These are phyloP conservation scores for Fraxinus ornus DNA, from an alignment of 305 asterid species.

Conservation along the genomic window DNA sequence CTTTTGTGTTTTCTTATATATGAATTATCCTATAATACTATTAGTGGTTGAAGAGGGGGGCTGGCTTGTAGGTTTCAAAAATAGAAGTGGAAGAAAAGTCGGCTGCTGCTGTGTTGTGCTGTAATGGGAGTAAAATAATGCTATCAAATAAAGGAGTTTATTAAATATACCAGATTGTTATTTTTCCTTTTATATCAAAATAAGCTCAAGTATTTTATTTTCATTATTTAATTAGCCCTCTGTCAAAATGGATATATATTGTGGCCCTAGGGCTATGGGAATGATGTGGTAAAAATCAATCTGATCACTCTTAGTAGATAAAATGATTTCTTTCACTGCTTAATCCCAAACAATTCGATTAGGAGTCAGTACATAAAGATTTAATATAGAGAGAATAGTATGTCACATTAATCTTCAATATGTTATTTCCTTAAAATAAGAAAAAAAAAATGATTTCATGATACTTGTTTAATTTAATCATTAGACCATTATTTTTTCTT, in stretches of 20 bases:
- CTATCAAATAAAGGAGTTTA: not conserved
- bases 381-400: not conserved
- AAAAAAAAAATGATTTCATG: not conserved
- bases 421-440: not conserved
- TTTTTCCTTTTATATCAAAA: not conserved
- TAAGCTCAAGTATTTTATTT: not conserved
- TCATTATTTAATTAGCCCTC: not conserved
- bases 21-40: not conserved
- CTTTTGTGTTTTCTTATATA: not conserved
- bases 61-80: not conserved
- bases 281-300: not conserved
- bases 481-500: slow-evolving; percentile 21
- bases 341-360: not conserved
- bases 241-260: not conserved
- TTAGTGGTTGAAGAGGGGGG: not conserved
- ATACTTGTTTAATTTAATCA: slow-evolving; percentile 18
- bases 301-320: not conserved
- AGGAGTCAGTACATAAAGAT: not conserved
- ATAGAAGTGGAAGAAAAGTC: not conserved
- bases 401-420: not conserved
- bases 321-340: not conserved
- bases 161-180: not conserved
- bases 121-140: not conserved
- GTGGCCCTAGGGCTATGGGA: not conserved
- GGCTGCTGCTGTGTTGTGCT: not conserved